phyloP scores from a whole-genome alignment of 2,329 filamentous ascomycete genomes.

The Polytolypa hystricis region DNA sequence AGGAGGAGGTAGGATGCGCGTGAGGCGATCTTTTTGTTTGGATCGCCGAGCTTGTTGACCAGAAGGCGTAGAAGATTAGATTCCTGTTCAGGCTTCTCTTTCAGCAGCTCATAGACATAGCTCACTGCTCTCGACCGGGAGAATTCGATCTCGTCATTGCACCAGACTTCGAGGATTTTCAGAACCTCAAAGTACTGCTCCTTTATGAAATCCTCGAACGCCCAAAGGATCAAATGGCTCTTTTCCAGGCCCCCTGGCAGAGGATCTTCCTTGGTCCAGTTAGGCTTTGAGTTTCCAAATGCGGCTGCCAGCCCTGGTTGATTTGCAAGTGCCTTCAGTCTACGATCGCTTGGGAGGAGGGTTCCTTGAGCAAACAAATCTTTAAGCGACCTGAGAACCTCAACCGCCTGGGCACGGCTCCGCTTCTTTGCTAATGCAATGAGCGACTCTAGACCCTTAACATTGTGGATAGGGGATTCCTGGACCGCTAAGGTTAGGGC shows the following conservation, averaged over 20 bases:
- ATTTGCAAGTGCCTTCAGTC: slow-evolving; percentile 64
- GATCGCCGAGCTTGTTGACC: slow-evolving; percentile 94
- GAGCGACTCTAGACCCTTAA: slow-evolving; percentile 76
- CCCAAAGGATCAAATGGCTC: slow-evolving; percentile 74
- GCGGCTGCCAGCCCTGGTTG: slow-evolving; percentile 67
- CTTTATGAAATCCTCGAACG: slow-evolving; percentile 92
- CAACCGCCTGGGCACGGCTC: slow-evolving; percentile 82
- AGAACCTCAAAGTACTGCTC: slow-evolving; percentile 86
- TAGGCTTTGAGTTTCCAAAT: slow-evolving; percentile 50
- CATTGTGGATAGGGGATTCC: slow-evolving; percentile 89
- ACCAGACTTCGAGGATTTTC: slow-evolving; percentile 85
- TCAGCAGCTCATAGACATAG: slow-evolving; percentile 82
- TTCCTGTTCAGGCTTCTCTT: slow-evolving; percentile 95
- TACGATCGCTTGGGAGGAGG: slow-evolving; percentile 69
- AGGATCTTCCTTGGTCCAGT: slow-evolving; percentile 58
- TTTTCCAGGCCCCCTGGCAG: slow-evolving; percentile 65
- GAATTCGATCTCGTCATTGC: slow-evolving; percentile 89
- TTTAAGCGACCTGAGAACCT: slow-evolving; percentile 84
- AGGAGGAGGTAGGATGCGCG: slow-evolving; percentile 87
- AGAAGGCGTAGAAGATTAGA: slow-evolving; percentile 81
- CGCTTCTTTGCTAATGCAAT: slow-evolving; percentile 79
- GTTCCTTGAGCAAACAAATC: slow-evolving; percentile 87
- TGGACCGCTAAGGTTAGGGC: slow-evolving; percentile 88
- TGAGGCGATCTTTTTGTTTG: slow-evolving; percentile 89
- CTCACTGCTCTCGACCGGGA: slow-evolving; percentile 78